A percentile compares a stretch with the other conserved stretches of the same genome.
phyloP scores from a whole-genome alignment of 75 land plant species.

The Selaginella moellendorffii region DNA sequence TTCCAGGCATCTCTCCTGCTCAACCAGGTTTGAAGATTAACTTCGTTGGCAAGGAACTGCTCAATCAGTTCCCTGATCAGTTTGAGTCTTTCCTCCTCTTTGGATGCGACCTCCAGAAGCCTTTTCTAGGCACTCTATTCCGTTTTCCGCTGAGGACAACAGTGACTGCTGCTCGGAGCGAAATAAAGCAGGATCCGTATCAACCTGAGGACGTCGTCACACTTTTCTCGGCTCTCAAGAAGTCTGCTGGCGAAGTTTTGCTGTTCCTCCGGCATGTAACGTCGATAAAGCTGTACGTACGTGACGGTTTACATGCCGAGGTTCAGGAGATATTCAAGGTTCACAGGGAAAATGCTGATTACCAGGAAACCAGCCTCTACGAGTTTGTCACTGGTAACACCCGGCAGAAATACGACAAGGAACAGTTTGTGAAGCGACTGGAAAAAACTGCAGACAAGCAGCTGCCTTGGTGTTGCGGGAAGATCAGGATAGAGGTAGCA shows the following conservation, averaged over 20 bases:
- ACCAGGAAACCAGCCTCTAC: neutral
- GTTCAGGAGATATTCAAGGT: constrained; percentile 62
- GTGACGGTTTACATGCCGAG: constrained; percentile 48
- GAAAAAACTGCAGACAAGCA: constrained; percentile 29
- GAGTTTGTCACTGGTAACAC: constrained; percentile 37
- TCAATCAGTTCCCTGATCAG: constrained; percentile 92
- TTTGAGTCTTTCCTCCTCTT: constrained; percentile 74
- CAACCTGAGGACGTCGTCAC: constrained; percentile 62
- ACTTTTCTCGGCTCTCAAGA: constrained; percentile 53
- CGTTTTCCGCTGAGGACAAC: constrained; percentile 80
- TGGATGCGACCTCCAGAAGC: constrained; percentile 75
- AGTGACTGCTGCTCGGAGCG: constrained; percentile 53
- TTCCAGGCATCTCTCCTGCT: constrained; percentile 86
- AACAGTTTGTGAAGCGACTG: constrained; percentile 46
- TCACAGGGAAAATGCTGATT: constrained; percentile 18
- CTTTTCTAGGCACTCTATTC: constrained; percentile 55
- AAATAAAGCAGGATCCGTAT: constrained; percentile 84
- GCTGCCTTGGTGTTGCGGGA: constrained; percentile 51
- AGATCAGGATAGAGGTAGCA: constrained; percentile 30
- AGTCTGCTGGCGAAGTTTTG: constrained; percentile 52
- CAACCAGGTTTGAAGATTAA: constrained; percentile 85
- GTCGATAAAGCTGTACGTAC: constrained; percentile 46
- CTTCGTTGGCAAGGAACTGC: constrained; percentile 58
- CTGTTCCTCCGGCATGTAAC: constrained; percentile 69
- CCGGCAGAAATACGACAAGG: constrained; percentile 36